phyloP scores from a whole-genome alignment of 805 yeast species.

The Schizosaccharomyces japonicus region DNA sequence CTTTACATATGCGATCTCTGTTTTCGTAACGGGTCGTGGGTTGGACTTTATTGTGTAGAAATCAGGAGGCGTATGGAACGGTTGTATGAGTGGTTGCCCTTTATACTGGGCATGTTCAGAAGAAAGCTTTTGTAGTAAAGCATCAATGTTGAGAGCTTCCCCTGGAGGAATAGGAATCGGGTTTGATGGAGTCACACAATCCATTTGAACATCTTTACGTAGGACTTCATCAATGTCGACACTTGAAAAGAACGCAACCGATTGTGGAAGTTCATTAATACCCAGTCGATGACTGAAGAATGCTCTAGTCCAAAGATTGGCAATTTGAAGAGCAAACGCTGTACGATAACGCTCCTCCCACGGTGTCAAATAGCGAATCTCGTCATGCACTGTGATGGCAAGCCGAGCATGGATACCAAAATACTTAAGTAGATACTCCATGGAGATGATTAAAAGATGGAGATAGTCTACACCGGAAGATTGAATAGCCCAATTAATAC shows the following conservation, averaged over 20 bases:
- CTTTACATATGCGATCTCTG: too few relatives aligned
- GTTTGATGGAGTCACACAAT: slow-evolving; percentile 79
- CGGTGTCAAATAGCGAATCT: slow-evolving; percentile 55
- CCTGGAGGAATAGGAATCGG: slow-evolving; percentile 53
- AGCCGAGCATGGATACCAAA: slow-evolving; percentile 54
- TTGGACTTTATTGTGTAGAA: too few relatives aligned
- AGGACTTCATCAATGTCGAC: slow-evolving; percentile 75
- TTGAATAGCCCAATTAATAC: slow-evolving; percentile 95
- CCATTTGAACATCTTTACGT: slow-evolving; percentile 79
- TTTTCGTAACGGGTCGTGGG: too few relatives aligned
- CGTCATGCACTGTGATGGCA: slow-evolving; percentile 82
- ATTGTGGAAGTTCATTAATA: slow-evolving; percentile 69
- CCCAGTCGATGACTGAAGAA: slow-evolving; percentile 87
- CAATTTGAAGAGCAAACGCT: slow-evolving; percentile 64
- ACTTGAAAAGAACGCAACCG: slow-evolving; percentile 85
- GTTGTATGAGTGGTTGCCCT: too few relatives aligned
- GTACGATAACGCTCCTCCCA: slow-evolving; percentile 52
- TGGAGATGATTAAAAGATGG: slow-evolving; percentile 59
- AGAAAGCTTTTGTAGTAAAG: background rate
- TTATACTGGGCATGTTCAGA: too few relatives aligned
- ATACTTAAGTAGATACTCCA: slow-evolving; percentile 53
- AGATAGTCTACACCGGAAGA: slow-evolving; percentile 93
- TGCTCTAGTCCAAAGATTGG: slow-evolving; percentile 88
- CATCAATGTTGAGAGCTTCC: slow-evolving; percentile 38
- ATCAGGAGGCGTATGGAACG: too few relatives aligned